Conservation (phyloP, 148 eudicot genomes). For the Beta vulgaris region DNA sequence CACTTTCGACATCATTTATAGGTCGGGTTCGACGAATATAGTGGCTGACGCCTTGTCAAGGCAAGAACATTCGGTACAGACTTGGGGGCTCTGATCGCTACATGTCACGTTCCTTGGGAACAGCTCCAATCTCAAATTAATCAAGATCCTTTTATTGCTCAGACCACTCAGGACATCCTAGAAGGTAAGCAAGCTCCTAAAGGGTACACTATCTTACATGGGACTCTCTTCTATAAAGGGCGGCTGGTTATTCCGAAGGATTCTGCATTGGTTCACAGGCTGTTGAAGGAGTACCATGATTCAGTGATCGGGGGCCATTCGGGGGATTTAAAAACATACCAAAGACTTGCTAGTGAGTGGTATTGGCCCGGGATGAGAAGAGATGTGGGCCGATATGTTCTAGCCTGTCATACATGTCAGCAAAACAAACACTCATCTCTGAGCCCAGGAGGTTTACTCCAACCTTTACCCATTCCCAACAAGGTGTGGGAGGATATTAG, state of each 20-base stretch:
- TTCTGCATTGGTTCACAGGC: not conserved
- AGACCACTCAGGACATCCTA: too few relatives aligned
- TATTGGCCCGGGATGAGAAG: too few relatives aligned
- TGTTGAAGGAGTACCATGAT: not conserved
- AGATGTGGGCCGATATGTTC: not conserved
- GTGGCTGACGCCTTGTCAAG: not conserved
- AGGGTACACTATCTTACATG: not conserved
- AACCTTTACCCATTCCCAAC: not conserved
- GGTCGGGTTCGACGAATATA: too few relatives aligned
- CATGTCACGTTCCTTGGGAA: not conserved
- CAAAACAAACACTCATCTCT: not conserved
- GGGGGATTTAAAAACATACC: too few relatives aligned
- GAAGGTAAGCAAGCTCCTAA: too few relatives aligned
- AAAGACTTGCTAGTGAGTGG: too few relatives aligned
- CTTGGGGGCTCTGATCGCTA: not conserved
- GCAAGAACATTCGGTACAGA: too few relatives aligned
- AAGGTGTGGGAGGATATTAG: not conserved
- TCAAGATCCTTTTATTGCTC: too few relatives aligned
- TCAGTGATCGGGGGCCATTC: not conserved
- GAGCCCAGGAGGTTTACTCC: not conserved
- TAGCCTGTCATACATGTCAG: too few relatives aligned
- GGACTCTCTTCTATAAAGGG: not conserved
- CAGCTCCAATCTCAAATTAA: not conserved
- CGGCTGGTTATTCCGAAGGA: too few relatives aligned
- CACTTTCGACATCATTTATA: too few relatives aligned